phyloP scores from a whole-genome alignment of 257 asterid genomes.

The Capsicum rhomboideum region DNA sequence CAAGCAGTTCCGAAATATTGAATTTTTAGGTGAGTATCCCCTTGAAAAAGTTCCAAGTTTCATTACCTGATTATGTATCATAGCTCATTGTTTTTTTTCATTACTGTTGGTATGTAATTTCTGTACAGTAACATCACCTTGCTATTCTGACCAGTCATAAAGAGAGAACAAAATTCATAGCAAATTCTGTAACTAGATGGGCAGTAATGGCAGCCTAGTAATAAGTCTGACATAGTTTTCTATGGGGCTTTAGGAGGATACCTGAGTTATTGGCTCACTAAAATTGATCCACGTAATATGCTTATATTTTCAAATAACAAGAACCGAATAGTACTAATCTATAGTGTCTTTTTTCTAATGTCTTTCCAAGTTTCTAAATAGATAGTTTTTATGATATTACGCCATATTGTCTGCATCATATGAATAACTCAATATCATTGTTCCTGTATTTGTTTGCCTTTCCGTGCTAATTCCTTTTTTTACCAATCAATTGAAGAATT shows the following conservation, averaged over 20 bases:
- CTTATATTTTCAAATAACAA: neutral
- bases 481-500: neutral
- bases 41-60: neutral
- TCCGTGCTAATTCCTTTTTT: neutral
- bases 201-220: neutral
- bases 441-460: neutral
- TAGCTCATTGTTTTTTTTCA: neutral
- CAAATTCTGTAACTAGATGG: neutral
- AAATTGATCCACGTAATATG: neutral
- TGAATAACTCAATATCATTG: neutral
- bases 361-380: neutral
- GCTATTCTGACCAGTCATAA: neutral
- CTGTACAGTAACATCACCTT: neutral
- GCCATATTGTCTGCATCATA: neutral
- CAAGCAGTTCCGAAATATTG: slow-evolving; percentile 44
- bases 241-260: neutral
- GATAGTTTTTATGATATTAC: neutral
- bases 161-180: neutral
- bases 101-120: neutral
- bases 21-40: slow-evolving; percentile 45
- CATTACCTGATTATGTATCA: neutral
- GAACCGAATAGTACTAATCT: neutral
- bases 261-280: neutral
- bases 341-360: neutral
- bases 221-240: neutral